Evolutionary conservation across 306 rosid genomes (phyloP), one percentile per base, ranked within the genome.

Genomic region (Sicyos baderoa): DNA sequence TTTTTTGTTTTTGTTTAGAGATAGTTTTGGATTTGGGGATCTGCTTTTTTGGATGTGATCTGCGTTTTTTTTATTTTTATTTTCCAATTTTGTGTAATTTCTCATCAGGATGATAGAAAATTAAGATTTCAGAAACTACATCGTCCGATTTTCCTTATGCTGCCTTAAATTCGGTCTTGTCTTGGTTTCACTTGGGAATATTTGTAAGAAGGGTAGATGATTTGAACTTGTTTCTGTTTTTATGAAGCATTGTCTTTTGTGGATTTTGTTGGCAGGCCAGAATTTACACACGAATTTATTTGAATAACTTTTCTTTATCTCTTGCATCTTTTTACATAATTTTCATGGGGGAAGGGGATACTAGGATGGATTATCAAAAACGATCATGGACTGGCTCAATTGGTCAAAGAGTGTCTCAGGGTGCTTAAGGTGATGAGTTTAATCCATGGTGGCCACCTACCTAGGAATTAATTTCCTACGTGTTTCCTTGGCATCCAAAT

Each of bases 21-120:
- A 48, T 48, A 29, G 22, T 67, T 48, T 9, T 22, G 21, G 25
- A 23, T 48, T 23, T 59, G 13, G 72, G 72, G 72, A 67, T 67
- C 72, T 67, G 45, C 40, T 25, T 49, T 7, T 67, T 9, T 23
- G 57, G 45, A 67, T 67, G 23, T 66, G 15, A 15, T 67, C 19
- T 67, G 45, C 22, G 19, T 1, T 49, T 48, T 67, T 49, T 67
- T 0, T 8, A 21, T 47, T 66, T 14, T 25, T 1, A 4, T 7
- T 23, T 23, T 12, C 9, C 5, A 9, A 14, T 25, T 7, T 6
- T 67, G 22, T 47, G 17, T 1, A 48, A 66, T 23, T 23, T 2
- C 22, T 48, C 40, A 45, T 47, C 21, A 1, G 54, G 54, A 11
- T 64, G 40, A 44, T 21, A n/a, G 19, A 12, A 44, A 12, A 44